Evolutionary conservation across 2,329 filamentous ascomycete species (phyloP).

Genomic region (Talaromyces sp.): DNA sequence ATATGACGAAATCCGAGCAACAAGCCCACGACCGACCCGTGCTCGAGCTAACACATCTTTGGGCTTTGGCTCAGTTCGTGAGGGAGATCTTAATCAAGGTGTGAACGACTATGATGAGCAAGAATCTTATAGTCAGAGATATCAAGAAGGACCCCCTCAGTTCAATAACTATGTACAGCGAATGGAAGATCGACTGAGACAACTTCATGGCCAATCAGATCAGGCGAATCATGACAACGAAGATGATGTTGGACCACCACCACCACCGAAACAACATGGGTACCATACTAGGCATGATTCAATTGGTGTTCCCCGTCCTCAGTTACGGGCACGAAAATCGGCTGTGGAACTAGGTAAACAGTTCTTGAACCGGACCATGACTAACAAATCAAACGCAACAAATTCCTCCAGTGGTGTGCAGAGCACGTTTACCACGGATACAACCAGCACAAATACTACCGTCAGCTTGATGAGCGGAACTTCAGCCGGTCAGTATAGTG

Average conservation of each 20-base stretch:
- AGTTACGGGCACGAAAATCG: constrained; percentile 44
- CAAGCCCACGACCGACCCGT: constrained; percentile 34
- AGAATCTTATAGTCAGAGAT: constrained; percentile 53
- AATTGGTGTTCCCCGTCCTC: constrained; percentile 39
- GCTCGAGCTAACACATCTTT: constrained; percentile 70
- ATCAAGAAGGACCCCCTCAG: constrained; percentile 62
- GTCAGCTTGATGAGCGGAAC: constrained; percentile 90
- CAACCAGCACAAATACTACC: constrained; percentile 72
- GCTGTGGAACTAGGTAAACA: constrained; percentile 73
- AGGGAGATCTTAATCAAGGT: constrained; percentile 41
- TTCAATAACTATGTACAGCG: constrained; percentile 84
- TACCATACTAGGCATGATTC: constrained; percentile 47
- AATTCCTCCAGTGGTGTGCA: constrained; percentile 71
- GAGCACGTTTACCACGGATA: constrained; percentile 64
- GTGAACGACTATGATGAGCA: constrained; percentile 58
- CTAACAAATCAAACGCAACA: constrained; percentile 82
- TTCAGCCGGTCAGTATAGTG: constrained; percentile 87
- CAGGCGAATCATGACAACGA: constrained; percentile 43
- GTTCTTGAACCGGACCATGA: constrained; percentile 74
- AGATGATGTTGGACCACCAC: constrained; percentile 54
- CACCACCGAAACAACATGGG: constrained; percentile 58
- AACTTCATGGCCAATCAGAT: constrained; percentile 63
- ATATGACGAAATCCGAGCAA: constrained; percentile 59
- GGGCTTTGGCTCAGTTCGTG: constrained; percentile 59
- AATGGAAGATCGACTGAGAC: constrained; percentile 80